These are phyloP conservation scores for Jatropha curcas DNA, from an alignment of 345 rosid genomes.

Conservation along the genomic window DNA sequence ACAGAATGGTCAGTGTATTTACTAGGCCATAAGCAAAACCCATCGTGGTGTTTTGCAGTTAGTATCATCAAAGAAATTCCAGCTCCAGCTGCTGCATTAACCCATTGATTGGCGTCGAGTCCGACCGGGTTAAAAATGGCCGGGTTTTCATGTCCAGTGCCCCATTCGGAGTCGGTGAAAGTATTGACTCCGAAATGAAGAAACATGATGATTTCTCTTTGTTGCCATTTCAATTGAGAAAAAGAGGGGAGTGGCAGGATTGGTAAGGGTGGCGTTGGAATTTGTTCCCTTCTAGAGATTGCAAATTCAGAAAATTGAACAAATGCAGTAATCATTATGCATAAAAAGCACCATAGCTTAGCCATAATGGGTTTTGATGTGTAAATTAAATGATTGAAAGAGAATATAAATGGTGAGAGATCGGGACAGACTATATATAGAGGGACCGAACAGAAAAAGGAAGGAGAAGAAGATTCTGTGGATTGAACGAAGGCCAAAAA, in stretches of 20 bases:
- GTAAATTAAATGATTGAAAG: neutral
- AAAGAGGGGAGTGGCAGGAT: slow-evolving; percentile 59
- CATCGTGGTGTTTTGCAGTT: slow-evolving; percentile 82
- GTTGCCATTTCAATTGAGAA: slow-evolving; percentile 75
- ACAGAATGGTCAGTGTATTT: slow-evolving; percentile 70
- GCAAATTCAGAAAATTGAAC: slow-evolving; percentile 10
- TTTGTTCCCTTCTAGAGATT: slow-evolving; percentile 25
- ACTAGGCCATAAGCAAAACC: slow-evolving; percentile 76
- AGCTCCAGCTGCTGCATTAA: slow-evolving; percentile 45
- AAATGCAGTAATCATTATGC: slow-evolving; percentile 1
- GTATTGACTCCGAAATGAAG: slow-evolving; percentile 83
- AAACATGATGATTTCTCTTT: slow-evolving; percentile 71
- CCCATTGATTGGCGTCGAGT: slow-evolving; percentile 60
- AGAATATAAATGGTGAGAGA: neutral
- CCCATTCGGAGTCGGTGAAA: slow-evolving; percentile 74
- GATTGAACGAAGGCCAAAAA: neutral
- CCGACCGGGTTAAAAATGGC: slow-evolving; percentile 48
- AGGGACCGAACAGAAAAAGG: slow-evolving; percentile 13
- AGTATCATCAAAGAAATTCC: slow-evolving; percentile 59
- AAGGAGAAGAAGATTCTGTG: slow-evolving; percentile 8
- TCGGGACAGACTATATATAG: neutral
- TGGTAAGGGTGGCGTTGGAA: slow-evolving; percentile 64
- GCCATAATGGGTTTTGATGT: slow-evolving; percentile 7
- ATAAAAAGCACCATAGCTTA: slow-evolving; percentile 7
- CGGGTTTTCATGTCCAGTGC: slow-evolving; percentile 68